Base-by-base conservation (phyloP, 371 early-diverging fungal genomes). In the Mucor velutinosus region DNA sequence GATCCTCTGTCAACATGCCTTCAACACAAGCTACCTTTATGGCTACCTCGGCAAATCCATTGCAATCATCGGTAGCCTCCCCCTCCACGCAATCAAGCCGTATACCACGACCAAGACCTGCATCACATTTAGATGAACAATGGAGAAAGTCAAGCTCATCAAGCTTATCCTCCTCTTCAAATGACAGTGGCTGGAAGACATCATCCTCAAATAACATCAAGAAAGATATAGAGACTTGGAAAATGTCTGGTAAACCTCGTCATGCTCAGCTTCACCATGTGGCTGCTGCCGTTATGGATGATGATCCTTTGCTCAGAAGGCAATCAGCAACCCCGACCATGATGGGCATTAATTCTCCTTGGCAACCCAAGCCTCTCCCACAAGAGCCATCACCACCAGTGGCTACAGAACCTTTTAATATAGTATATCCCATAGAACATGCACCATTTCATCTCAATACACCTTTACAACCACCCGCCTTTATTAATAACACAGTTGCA, bases 241-340 rank as follows among this genome's bases (percentile, higher is more conserved):
- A 72, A 49, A 72, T 72, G 72, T 72, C 72, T 35, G 61, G 53
- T 11, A 67, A 55, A 32, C 67, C 67, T 35, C 67, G 64, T 35
- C 72, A 66, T 67, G 72, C 72, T 35, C 72, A 72, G 37, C 57
- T 65, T 14, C 30, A 7, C 5, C 39, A 53, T 29, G 37, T 55
- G 49, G 47, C 47, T 47, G 47, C 49, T 5, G 39, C 47, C 21
- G 47, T 33, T 5, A 30, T 59, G 23, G 37, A 67, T 11, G 59
- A 68, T 4, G 60, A 60, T 25, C n/a, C 58, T 14, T 23, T 43
- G 11, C 45, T 23, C 17, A 43, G 64, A 62, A 58, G 68, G 30
- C 65, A 67, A 21, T 72, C 72, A 6, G 60, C 65, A 23, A 53
- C 58, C 11, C 39, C 58, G 33, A 39, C 45, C 6, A 64, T 53